Base-by-base conservation (phyloP, 805 yeast species). In the Saccharomycopsis fibuligera region DNA sequence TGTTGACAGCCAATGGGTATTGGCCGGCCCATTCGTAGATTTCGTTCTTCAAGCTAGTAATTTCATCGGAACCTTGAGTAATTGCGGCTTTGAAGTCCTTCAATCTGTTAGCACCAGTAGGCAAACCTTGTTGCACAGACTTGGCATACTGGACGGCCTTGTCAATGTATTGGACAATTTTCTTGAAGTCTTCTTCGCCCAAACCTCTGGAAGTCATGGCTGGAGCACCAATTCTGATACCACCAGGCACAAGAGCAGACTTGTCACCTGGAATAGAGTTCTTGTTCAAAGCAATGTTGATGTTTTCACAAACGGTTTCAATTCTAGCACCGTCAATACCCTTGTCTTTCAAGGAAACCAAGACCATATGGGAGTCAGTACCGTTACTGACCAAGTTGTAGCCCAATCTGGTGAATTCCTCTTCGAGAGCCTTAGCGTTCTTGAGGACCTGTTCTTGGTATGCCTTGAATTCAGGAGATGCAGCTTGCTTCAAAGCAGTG, bases 141-240 rank as follows among this genome's bases (percentile, higher is more conserved):
- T 74, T 66, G 22, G 96, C 78, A 58, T 86, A 72, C 46, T 76
- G 74, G 51, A 86, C 89, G 33, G 96, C 95, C 57, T 71, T 68
- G 63, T 85, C 86, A 61, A 91, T 86, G 72, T 76, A 88, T 47
- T 73, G 76, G 38, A 90, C 91, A 49, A 91, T 93, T 63, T 76
- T 75, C 54, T 73, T 80, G 63, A 91, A 91, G 60, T 91, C 98
- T 49, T 70, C 75, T 54, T 74, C 76, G 46, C 78, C 78, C 62
- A 91, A 83, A 41, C 96, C 97, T 73, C 99, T 83, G 46, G 97
- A 88, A 49, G 97, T 84, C 98, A 91, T 91, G 42, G 98, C 98
- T 51, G 99, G 99, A 16, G 98, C 86, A 60, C 99, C 99, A 54
- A 91, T 84, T 74, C 99, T 85, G 57, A 91, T 73, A 60, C 99